phyloP scores from a whole-genome alignment of 2,329 filamentous ascomycete species.

The Huntiella moniliformis region DNA sequence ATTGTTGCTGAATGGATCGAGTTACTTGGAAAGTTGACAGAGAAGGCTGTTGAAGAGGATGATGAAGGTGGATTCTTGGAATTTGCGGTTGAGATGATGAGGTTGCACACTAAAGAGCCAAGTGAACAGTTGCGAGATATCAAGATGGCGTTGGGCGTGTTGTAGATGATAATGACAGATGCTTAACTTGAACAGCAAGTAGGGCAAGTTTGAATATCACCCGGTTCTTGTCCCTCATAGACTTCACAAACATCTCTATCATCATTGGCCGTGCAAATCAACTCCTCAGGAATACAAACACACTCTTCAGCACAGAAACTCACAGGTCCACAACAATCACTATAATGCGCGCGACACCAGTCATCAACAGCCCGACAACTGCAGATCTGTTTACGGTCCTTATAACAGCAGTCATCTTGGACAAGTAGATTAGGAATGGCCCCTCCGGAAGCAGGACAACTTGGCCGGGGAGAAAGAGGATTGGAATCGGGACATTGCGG shows the following conservation, averaged over 20 bases:
- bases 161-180: too few species aligned
- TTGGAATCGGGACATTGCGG: background rate
- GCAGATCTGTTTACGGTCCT: constrained; percentile 3
- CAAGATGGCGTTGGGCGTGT: background rate
- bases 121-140: background rate
- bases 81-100: constrained; percentile 1
- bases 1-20: constrained; percentile 19
- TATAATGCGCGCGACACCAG: constrained; percentile 5
- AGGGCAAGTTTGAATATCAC: too few species aligned
- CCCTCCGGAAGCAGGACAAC: background rate
- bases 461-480: background rate
- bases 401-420: constrained; percentile 7
- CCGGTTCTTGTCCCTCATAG: too few species aligned
- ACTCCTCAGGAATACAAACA: constrained; percentile 5
- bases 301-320: constrained; percentile 7
- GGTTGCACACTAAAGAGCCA: background rate
- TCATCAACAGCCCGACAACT: constrained; percentile 4
- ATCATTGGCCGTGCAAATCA: background rate
- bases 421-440: too few species aligned
- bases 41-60: constrained; percentile 14
- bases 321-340: constrained; percentile 6
- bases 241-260: constrained; percentile 1
- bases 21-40: constrained; percentile 18
- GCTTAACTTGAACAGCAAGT: too few species aligned
- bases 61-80: background rate